phyloP scores from a whole-genome alignment of 441 rosid genomes.

The Manihot esculenta region DNA sequence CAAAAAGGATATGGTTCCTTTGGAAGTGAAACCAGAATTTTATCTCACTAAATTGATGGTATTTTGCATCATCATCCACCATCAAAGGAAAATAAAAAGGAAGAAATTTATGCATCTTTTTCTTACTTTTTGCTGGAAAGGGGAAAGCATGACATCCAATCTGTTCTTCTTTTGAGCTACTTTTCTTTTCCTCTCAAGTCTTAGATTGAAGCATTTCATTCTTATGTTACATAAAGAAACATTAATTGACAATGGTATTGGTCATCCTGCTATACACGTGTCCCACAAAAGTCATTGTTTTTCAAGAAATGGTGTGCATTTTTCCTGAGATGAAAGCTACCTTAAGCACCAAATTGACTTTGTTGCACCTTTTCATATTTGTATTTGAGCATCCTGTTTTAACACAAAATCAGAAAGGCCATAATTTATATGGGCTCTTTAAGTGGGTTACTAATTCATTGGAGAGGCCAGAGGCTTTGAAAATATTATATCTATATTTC shows the following conservation, averaged over 20 bases:
- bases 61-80: not conserved
- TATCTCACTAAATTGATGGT: not conserved
- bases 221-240: not conserved
- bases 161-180: not conserved
- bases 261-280: slow-evolving; percentile 24
- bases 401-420: not conserved
- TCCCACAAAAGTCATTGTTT: slow-evolving; percentile 17
- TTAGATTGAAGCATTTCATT: slow-evolving; percentile 25
- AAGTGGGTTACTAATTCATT: not conserved
- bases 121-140: slow-evolving; percentile 19
- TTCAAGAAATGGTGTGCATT: not conserved
- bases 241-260: not conserved
- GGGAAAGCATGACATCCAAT: slow-evolving; percentile 14
- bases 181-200: not conserved
- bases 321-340: slow-evolving; percentile 13
- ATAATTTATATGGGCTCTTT: not conserved
- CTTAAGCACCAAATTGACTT: not conserved
- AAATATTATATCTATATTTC: not conserved
- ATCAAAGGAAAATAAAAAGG: not conserved
- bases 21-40: not conserved
- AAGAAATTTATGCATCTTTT: not conserved
- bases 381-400: not conserved
- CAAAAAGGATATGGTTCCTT: too few relatives aligned
- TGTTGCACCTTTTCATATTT: not conserved
- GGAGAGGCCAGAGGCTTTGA: not conserved